phyloP scores from a whole-genome alignment of 495 filamentous ascomycete species.

The Acidomyces sp. region DNA sequence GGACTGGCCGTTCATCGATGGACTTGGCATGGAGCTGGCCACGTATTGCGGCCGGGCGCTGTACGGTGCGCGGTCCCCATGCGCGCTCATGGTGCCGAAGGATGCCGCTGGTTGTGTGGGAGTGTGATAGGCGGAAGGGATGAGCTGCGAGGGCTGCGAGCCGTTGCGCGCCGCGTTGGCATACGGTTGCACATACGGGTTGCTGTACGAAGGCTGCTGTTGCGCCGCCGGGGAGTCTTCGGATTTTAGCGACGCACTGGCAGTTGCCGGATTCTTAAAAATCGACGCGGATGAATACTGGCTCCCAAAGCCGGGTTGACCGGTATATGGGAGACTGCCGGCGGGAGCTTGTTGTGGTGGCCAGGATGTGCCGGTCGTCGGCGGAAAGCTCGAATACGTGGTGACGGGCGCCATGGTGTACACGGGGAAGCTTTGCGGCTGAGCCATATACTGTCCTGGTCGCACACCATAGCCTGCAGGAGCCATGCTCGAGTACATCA shows the following conservation, averaged over 20 bases:
- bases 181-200: conserved; percentile 9
- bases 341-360: conserved; percentile 5
- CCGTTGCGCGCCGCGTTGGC: conserved; percentile 1
- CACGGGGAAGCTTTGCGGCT: too few relatives aligned
- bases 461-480: conserved; percentile 8
- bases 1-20: neutral
- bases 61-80: conserved; percentile 7
- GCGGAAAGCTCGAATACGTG: conserved; percentile 4
- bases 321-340: conserved; percentile 5
- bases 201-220: neutral
- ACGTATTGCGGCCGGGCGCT: too few relatives aligned
- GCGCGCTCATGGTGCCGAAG: conserved; percentile 16
- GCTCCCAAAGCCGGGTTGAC: conserved; percentile 3
- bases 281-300: conserved; percentile 2
- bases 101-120: conserved; percentile 7
- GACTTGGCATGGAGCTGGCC: conserved; percentile 7
- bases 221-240: conserved; percentile 5
- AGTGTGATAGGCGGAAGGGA: conserved; percentile 12
- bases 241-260: conserved; percentile 2
- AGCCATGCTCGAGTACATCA: conserved; percentile 13
- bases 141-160: conserved; percentile 8
- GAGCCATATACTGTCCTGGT: conserved; percentile 15
- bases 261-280: neutral
- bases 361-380: conserved; percentile 12
- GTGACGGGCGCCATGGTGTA: conserved; percentile 9